Evolutionary conservation across 108 stramenopile genomes (phyloP).

Genomic region (Parietichytrium sp.): DNA sequence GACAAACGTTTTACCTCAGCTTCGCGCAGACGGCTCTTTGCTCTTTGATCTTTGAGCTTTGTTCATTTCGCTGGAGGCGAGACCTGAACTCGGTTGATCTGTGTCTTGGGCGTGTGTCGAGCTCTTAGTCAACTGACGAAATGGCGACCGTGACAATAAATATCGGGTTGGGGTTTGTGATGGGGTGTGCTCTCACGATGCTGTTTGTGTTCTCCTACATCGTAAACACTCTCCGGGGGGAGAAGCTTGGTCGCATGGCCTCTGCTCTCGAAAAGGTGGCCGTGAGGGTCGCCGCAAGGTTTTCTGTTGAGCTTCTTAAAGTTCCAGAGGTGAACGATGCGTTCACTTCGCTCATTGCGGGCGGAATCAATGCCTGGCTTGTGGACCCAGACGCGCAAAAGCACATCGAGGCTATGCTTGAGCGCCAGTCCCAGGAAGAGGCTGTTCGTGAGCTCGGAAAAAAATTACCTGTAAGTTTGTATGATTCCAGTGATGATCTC

Average conservation of each 20-base stretch:
- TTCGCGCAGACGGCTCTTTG: too few relatives aligned
- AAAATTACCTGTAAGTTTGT: not conserved
- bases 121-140: too few relatives aligned
- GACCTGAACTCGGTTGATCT: too few relatives aligned
- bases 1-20: too few relatives aligned
- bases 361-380: slow-evolving; percentile 37
- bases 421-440: not conserved
- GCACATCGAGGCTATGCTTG: not conserved
- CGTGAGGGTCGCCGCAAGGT: not conserved
- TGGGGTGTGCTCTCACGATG: not conserved
- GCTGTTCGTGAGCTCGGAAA: not conserved
- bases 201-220: not conserved
- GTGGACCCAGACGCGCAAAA: slow-evolving; percentile 13
- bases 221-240: not conserved
- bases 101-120: too few relatives aligned
- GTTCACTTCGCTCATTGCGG: slow-evolving; percentile 13
- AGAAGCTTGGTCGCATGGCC: not conserved
- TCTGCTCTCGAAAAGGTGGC: not conserved
- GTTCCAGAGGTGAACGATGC: slow-evolving; percentile 1
- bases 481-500: too few relatives aligned
- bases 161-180: slow-evolving; percentile 3
- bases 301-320: not conserved
- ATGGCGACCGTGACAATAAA: slow-evolving; percentile 34
- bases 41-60: too few relatives aligned
- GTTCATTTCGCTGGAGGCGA: too few relatives aligned